A percentile compares a stretch with the other conserved stretches of the same genome.
Evolutionary conservation across 2,329 filamentous ascomycete genomes (phyloP).

Genomic region (Botrytis pseudocinerea): DNA sequence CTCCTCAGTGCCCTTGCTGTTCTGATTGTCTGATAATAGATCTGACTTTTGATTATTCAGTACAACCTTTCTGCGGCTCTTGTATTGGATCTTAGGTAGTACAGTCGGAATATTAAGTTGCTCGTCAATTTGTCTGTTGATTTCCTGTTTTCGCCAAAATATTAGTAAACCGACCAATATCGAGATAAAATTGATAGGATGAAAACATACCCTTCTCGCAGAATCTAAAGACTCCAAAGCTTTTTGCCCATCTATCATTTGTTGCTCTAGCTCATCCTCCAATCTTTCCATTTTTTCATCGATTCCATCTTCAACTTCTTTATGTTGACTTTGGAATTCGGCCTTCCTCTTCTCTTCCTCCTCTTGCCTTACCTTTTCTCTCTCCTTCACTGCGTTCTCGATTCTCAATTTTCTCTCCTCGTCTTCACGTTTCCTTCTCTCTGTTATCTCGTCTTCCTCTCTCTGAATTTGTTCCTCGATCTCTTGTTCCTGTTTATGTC

Average conservation of each 20-base stretch:
- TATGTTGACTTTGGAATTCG: constrained; percentile 30
- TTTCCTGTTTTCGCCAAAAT: constrained; percentile 28
- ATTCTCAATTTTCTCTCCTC: constrained; percentile 28
- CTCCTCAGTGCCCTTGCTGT: neutral
- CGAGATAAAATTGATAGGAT: neutral
- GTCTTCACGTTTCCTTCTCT: constrained; percentile 29
- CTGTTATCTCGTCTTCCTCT: constrained; percentile 32
- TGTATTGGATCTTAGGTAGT: constrained; percentile 33
- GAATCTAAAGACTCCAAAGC: constrained; percentile 34
- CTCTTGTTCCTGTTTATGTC: constrained; percentile 27
- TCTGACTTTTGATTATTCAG: neutral
- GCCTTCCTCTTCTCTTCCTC: constrained; percentile 31
- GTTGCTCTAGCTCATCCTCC: constrained; percentile 37
- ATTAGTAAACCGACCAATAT: neutral
- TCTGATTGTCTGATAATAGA: neutral
- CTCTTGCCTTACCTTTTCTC: constrained; percentile 27
- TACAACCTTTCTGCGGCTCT: constrained; percentile 31
- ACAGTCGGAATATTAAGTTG: constrained; percentile 34
- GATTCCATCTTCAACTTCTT: constrained; percentile 28
- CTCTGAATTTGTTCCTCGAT: constrained; percentile 26
- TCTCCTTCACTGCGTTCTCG: constrained; percentile 18
- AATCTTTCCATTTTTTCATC: constrained; percentile 35
- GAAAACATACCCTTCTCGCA: constrained; percentile 30
- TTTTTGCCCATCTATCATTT: constrained; percentile 33
- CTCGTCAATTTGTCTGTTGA: constrained; percentile 37